phyloP scores from a whole-genome alignment of 2,329 filamentous ascomycete species.

The Hymenotorrendiella dingleyae region DNA sequence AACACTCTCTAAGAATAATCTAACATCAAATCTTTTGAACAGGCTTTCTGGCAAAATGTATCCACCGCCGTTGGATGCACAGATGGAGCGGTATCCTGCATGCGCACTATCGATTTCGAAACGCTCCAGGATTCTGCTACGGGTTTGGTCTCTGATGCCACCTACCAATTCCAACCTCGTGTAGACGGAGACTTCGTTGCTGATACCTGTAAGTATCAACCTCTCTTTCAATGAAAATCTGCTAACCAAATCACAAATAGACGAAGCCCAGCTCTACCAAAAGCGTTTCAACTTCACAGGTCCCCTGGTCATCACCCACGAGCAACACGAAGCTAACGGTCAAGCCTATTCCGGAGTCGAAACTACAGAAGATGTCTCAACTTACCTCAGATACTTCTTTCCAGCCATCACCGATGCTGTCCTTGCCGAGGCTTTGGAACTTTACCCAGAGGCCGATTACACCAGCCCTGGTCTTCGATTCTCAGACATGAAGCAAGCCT shows the following conservation, averaged over 20 bases:
- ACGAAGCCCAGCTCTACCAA: conserved; percentile 34
- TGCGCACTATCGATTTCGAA: conserved; percentile 28
- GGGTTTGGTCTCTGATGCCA: conserved; percentile 23
- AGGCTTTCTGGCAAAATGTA: conserved; percentile 30
- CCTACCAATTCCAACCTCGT: conserved; percentile 33
- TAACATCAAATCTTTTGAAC: neutral
- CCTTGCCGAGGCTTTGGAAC: conserved; percentile 26
- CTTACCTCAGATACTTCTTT: conserved; percentile 30
- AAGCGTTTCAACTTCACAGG: conserved; percentile 33
- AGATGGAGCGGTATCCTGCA: conserved; percentile 28
- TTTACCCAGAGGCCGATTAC: conserved; percentile 32
- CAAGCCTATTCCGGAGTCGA: conserved; percentile 29
- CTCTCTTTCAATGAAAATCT: neutral
- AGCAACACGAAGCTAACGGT: conserved; percentile 32
- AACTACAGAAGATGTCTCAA: conserved; percentile 30
- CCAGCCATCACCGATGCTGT: conserved; percentile 31
- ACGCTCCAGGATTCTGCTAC: conserved; percentile 28
- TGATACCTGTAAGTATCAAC: conserved; percentile 25
- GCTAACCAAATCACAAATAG: conserved; percentile 3
- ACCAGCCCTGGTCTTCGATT: conserved; percentile 32
- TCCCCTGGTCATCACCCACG: conserved; percentile 32
- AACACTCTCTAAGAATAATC: no score
- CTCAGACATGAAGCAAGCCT: conserved; percentile 33
- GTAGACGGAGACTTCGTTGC: conserved; percentile 33
- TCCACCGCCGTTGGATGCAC: conserved; percentile 29